phyloP scores from a whole-genome alignment of 192 early-diverging fungal genomes.

The Rhizophagus prolifer region DNA sequence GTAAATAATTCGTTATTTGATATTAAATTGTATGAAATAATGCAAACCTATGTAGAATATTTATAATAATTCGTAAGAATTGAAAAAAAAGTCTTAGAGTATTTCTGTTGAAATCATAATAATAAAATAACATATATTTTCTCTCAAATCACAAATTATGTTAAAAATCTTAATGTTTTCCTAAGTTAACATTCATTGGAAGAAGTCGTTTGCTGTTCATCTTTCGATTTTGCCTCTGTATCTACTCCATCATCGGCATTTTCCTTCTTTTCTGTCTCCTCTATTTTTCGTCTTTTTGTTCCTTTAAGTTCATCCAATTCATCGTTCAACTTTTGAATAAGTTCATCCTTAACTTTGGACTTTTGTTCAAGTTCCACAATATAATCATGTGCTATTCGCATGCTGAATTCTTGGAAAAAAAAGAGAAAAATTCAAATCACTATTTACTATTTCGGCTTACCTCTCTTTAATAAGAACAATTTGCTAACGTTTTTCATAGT shows the following conservation, averaged over 20 bases:
- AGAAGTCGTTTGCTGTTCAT: not conserved
- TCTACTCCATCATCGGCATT: not conserved
- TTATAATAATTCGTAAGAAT: not conserved
- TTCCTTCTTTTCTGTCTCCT: not conserved
- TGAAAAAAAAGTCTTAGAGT: not conserved
- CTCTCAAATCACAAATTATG: not conserved
- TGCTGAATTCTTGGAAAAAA: not conserved
- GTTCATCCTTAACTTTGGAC: slow-evolving; percentile 10
- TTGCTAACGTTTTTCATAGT: slow-evolving; percentile 24
- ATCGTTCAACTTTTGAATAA: slow-evolving; percentile 6
- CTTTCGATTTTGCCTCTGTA: not conserved
- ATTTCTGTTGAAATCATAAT: not conserved
- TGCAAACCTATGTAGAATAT: not conserved
- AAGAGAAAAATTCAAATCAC: not conserved
- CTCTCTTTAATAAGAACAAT: slow-evolving; percentile 27
- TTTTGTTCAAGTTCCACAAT: slow-evolving; percentile 28
- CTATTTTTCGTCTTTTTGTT: slow-evolving; percentile 1
- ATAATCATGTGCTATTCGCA: slow-evolving; percentile 22
- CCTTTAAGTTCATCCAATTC: slow-evolving; percentile 18
- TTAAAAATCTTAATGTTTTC: not conserved
- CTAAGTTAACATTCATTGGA: not conserved
- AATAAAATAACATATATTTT: not conserved
- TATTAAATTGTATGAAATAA: not conserved
- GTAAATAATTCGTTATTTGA: not conserved
- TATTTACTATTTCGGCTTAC: not conserved